phyloP scores from a whole-genome alignment of 345 rosid species.

The Gossypium longicalyx region DNA sequence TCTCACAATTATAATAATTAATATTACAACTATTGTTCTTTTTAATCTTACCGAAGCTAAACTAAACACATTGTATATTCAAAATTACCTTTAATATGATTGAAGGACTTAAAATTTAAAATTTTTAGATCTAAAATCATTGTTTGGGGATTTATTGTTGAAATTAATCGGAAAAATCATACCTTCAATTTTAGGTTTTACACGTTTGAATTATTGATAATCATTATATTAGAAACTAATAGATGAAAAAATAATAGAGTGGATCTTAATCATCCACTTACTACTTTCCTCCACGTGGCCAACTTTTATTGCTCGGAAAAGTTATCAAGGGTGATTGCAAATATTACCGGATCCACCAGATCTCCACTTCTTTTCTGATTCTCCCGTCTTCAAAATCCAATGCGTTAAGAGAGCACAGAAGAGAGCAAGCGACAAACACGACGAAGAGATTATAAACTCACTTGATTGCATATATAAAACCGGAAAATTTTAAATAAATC shows the following conservation, averaged over 20 bases:
- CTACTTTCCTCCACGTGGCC: constrained; percentile 6
- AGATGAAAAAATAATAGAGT: too few species aligned
- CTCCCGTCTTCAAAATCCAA: neutral
- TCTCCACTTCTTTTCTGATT: neutral
- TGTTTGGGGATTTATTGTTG: too few species aligned
- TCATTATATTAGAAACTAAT: too few species aligned
- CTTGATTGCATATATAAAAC: constrained; percentile 6
- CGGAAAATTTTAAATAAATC: neutral
- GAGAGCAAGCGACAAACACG: neutral
- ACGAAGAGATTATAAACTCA: constrained; percentile 18
- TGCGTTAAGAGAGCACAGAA: constrained; percentile 3
- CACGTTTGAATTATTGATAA: too few species aligned
- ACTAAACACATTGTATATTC: rapidly evolving
- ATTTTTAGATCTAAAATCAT: rapidly evolving
- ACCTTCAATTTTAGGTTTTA: too few species aligned
- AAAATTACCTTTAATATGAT: too few species aligned
- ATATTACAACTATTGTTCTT: too few species aligned
- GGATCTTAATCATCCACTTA: too few species aligned
- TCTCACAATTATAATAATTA: rapidly evolving
- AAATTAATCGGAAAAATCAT: too few species aligned
- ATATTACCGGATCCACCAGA: neutral
- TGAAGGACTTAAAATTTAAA: too few species aligned
- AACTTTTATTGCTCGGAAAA: neutral
- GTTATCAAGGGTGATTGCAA: neutral
- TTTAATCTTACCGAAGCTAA: rapidly evolving